These are phyloP conservation scores for Alternaria conjuncta DNA, from an alignment of 2,329 filamentous ascomycete genomes.

Conservation along the genomic window DNA sequence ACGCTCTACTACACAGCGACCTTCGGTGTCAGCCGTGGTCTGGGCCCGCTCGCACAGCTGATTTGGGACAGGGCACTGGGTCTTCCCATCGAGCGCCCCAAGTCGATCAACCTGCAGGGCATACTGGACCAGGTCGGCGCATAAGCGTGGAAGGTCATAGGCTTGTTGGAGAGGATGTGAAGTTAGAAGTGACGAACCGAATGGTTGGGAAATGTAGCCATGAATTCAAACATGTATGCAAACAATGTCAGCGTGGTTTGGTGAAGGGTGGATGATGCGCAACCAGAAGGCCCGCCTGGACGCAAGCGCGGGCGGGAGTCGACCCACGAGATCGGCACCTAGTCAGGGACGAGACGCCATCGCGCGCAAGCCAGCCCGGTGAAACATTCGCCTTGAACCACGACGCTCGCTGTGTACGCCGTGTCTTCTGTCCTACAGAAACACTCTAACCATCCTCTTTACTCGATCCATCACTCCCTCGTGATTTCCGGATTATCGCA, in stretches of 20 bases:
- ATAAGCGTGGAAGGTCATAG: conserved; percentile 8
- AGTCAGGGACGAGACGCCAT: conserved; percentile 20
- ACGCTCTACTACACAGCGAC: conserved; percentile 89
- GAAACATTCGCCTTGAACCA: conserved; percentile 16
- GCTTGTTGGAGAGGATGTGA: not conserved
- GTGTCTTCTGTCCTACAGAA: conserved; percentile 2
- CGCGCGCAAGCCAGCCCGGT: conserved; percentile 5
- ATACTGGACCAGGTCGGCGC: conserved; percentile 68
- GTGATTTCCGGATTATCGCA: not conserved
- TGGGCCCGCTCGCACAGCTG: conserved; percentile 91
- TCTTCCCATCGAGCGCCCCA: conserved; percentile 94
- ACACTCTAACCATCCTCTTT: not conserved
- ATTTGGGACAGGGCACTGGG: conserved; percentile 96
- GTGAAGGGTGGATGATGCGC: not conserved
- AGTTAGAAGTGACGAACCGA: not conserved
- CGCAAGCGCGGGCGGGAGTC: conserved; percentile 1
- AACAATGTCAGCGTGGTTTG: not conserved
- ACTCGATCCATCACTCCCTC: not conserved
- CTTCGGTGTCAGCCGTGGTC: conserved; percentile 71
- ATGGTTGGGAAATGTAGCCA: not conserved
- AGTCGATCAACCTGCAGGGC: conserved; percentile 93
- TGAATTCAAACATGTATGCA: not conserved
- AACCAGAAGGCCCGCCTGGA: not conserved
- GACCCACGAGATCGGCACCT: conserved; percentile 15
- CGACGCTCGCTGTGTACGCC: conserved; percentile 15